Base-by-base conservation (phyloP, 1,284 basidiomycete species). In the Golubevia pallescens region DNA sequence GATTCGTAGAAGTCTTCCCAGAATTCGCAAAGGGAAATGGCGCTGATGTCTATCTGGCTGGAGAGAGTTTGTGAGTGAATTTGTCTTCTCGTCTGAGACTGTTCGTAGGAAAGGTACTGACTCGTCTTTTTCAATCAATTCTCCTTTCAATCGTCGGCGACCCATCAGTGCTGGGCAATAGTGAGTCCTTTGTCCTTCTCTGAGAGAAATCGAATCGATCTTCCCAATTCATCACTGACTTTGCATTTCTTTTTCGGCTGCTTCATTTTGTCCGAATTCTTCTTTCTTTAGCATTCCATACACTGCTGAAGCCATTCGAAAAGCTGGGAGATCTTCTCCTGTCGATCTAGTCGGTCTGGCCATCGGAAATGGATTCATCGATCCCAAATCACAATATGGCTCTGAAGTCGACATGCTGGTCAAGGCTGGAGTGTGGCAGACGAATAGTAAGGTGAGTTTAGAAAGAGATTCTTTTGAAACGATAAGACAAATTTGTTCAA, bases 341-440 rank as follows among this genome's bases (percentile, higher is more conserved):
- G 64, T 84, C 10, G 65, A 72, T 16, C 74, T 85, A 34, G 64
- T 67, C 13, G 82, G 82, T 13, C 71, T 84, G 56, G 80, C 72
- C 10, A 83, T 85, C 59, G 82, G 82, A 14, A 85, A 85, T 62
- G 81, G 81, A 3, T 75, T 74, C 62, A 76, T 83, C 63, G 78
- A 85, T 38, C 82, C 82, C 1, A 65, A 60, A 23, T 60, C 67
- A 20, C 82, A 85, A 68, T 69, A 67, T 56, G 82, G 82, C 58
- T 66, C 75, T 28, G 78, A 80, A 51, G 67, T 85, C 53, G 82
- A 85, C 20, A 74, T 71, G 59, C 71, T 85, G 71, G 67, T 84
- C 24, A 60, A 70, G 14, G 65, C 73, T n/a, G 70, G 72, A 23
- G 61, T 83, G 38, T 85, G 81, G 81, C 58, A 68, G n/a, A 65